Percentiles rank a stretch among this genome's conserved stretches.
These are phyloP conservation scores for Paramecium octaurelia DNA, from an alignment of 73 alveolate species.

Conservation along the genomic window DNA sequence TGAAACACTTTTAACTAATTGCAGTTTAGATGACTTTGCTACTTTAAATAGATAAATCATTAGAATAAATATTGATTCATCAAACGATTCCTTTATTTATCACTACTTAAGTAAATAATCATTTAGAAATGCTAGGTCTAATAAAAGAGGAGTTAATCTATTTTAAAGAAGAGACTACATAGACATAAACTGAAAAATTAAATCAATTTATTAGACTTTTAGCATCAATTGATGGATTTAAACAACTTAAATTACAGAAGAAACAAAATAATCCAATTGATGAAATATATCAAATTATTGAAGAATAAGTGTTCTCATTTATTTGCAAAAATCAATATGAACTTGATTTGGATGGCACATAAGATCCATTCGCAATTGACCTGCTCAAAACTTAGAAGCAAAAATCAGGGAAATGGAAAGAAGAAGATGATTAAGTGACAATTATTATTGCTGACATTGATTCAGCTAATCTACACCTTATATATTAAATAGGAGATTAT, in stretches of 20 bases:
- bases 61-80: not conserved
- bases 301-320: not conserved
- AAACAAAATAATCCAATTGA: not conserved
- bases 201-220: not conserved
- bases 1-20: not conserved
- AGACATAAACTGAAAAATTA: not conserved
- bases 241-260: not conserved
- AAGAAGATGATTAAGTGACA: not conserved
- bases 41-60: not conserved
- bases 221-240: not conserved
- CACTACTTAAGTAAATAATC: not conserved
- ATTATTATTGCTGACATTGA: not conserved
- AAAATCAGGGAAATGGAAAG: constrained; percentile 30
- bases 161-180: not conserved
- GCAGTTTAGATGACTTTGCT: not conserved
- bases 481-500: not conserved
- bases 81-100: not conserved
- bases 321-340: not conserved
- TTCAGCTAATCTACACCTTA: not conserved
- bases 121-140: not conserved
- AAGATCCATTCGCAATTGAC: constrained; percentile 3
- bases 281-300: not conserved
- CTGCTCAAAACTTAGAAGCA: not conserved
- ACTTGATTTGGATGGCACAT: not conserved
- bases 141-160: not conserved